Percentiles rank a stretch among this genome's conserved stretches.
Conservation (phyloP, 202 grass and related monocot genomes). For the Saccharum hybrid region DNA sequence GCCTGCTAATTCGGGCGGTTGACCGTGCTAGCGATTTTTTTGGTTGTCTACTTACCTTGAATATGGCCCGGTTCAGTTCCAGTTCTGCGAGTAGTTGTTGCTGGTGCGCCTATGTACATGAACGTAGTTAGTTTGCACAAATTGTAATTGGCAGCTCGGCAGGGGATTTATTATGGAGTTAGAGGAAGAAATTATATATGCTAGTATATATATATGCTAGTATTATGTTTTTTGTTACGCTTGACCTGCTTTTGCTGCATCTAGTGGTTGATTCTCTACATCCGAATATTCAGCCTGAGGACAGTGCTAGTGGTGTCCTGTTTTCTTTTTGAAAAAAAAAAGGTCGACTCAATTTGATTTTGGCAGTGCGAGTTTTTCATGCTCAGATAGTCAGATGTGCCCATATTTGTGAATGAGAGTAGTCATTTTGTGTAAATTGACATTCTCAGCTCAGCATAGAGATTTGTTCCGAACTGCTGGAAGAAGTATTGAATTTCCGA, state of each 20-base stretch:
- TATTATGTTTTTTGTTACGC: background rate
- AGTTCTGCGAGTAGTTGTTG: background rate
- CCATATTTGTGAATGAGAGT: background rate
- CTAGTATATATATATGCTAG: too few species aligned
- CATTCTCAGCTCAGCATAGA: background rate
- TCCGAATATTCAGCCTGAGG: background rate
- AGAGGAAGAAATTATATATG: background rate
- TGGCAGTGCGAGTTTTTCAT: background rate
- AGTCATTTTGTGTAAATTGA: background rate
- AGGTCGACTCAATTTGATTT: background rate
- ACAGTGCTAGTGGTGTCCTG: too few species aligned
- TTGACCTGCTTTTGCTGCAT: background rate
- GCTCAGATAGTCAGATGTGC: background rate
- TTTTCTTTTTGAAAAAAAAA: too few species aligned
- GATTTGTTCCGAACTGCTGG: background rate
- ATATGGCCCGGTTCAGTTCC: background rate
- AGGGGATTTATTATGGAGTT: background rate
- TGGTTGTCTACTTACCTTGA: background rate
- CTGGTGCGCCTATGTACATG: background rate
- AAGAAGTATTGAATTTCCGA: background rate
- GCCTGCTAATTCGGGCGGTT: background rate
- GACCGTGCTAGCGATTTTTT: background rate
- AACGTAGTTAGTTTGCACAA: background rate
- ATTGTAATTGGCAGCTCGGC: background rate
- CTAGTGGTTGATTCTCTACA: background rate